Conservation (phyloP, 1,284 basidiomycete species). For the Cystobasidium slooffiae region DNA sequence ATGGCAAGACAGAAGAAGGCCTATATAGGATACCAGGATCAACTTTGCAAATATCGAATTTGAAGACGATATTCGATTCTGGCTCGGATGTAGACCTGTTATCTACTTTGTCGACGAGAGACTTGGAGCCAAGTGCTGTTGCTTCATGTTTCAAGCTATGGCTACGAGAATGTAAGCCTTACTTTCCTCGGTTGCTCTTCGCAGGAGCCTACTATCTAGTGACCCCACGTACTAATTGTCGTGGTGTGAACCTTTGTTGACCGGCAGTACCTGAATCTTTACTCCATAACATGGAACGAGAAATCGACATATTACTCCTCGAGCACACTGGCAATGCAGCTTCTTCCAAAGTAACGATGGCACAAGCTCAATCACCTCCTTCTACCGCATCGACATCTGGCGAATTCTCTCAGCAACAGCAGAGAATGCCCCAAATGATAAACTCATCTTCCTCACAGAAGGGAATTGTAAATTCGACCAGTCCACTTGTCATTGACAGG, state of each 20-base stretch:
- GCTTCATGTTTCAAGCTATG: slow-evolving; percentile 68
- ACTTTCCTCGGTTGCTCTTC: too few species aligned
- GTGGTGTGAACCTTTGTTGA: neutral
- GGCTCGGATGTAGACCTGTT: slow-evolving; percentile 60
- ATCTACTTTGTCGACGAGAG: slow-evolving; percentile 45
- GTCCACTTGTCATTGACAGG: slow-evolving; percentile 40
- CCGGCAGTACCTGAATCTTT: slow-evolving; percentile 51
- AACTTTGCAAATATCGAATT: slow-evolving; percentile 71
- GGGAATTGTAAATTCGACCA: neutral
- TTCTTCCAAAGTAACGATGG: slow-evolving; percentile 44
- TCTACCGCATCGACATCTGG: neutral
- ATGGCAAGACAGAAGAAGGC: slow-evolving; percentile 82
- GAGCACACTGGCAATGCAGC: slow-evolving; percentile 48
- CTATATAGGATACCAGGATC: slow-evolving; percentile 70
- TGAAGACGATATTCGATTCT: slow-evolving; percentile 80
- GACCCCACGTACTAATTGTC: too few species aligned
- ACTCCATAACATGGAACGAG: slow-evolving; percentile 42
- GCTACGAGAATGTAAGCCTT: slow-evolving; percentile 59
- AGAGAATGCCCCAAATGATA: slow-evolving; percentile 2
- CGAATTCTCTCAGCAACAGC: neutral
- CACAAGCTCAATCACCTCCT: slow-evolving; percentile 36
- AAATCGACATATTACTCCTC: slow-evolving; percentile 46
- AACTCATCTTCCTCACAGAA: neutral
- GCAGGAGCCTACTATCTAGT: too few species aligned
- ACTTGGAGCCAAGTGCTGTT: slow-evolving; percentile 62